Base-by-base conservation (phyloP, 768 basidiomycete species). In the Lactarius tabidus region DNA sequence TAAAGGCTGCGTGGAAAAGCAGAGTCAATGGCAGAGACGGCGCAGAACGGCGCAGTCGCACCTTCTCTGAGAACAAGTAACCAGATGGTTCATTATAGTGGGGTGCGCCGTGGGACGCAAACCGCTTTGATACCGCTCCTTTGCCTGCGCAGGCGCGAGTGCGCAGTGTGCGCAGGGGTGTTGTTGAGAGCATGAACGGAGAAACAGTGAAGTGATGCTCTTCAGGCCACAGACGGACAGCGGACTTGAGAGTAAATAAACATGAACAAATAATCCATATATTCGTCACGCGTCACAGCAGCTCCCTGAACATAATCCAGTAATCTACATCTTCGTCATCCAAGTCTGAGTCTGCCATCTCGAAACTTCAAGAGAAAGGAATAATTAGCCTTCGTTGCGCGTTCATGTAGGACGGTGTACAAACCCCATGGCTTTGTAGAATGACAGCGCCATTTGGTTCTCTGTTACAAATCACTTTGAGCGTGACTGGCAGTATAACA, bases 61-160 rank as follows among this genome's bases (percentile, higher is more conserved):
- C 95, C 85, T 91, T 91, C 80, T 97, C 95, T 69, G 88, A 88
- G 68, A 96, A 96, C 66, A 97, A 74, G 75, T 84, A 89, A 33
- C 94, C 94, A 8, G 87, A 85, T 48, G 94, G 94, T 68, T 94
- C 91, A 73, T 97, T 95, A 76, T 87, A 95, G 60, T 89, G 86
- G 14, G 65, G 65, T 28, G 92, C 90, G 29, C 89, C 86, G 59
- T 89, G 88, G 15, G 90, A 91, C 33, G 87, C 87, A 73, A 82
- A 82, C 6, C 87, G 83, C 69, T 76, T 80, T 62, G 78, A 71
- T 62, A 71, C 68, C 39, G 78, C 59, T 36, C 78, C 70, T 55
- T 70, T 65, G 15, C 38, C 12, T 2, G 60, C 38, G 18, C 38
- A 15, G 2, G 60, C 39, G 20, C 23, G 43, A 35, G 36, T 23